These are phyloP conservation scores for Sporisorium iseilematis-ciliati DNA, from an alignment of 1,284 basidiomycete genomes.

Conservation along the genomic window DNA sequence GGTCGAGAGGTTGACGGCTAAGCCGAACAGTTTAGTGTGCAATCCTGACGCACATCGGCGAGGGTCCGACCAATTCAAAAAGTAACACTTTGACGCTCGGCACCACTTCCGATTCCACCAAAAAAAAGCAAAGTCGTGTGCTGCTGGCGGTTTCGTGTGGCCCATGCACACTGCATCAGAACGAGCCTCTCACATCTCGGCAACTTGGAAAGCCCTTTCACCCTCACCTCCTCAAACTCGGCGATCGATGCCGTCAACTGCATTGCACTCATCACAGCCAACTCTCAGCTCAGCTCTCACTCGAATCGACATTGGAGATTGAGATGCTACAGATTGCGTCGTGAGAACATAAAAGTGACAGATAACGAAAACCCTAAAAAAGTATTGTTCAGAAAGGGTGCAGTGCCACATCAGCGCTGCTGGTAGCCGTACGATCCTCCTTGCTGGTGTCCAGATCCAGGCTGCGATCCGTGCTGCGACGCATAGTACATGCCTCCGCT, in stretches of 20 bases:
- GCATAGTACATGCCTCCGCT: conserved; percentile 32
- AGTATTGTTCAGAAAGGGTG: conserved; percentile 1
- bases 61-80: too few species aligned
- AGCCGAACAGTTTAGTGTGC: background rate
- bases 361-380: background rate
- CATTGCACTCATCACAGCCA: too few species aligned
- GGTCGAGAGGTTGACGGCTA: background rate
- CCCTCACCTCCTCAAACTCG: too few species aligned
- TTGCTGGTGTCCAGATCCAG: conserved; percentile 20
- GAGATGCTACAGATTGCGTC: conserved; percentile 7
- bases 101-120: too few species aligned
- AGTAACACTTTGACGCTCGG: too few species aligned
- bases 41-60: too few species aligned
- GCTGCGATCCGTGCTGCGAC: conserved; percentile 26
- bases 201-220: too few species aligned
- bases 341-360: conserved; percentile 1
- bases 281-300: background rate
- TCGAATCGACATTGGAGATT: background rate
- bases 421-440: conserved; percentile 28
- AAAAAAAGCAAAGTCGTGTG: too few species aligned
- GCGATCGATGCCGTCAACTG: too few species aligned
- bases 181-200: too few species aligned
- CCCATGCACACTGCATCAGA: too few species aligned
- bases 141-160: too few species aligned
- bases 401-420: conserved; percentile 16